A percentile compares a stretch with the other conserved stretches of the same genome.
These are phyloP conservation scores for Didymella lethalis DNA, from an alignment of 2,329 filamentous ascomycete genomes.

Conservation along the genomic window DNA sequence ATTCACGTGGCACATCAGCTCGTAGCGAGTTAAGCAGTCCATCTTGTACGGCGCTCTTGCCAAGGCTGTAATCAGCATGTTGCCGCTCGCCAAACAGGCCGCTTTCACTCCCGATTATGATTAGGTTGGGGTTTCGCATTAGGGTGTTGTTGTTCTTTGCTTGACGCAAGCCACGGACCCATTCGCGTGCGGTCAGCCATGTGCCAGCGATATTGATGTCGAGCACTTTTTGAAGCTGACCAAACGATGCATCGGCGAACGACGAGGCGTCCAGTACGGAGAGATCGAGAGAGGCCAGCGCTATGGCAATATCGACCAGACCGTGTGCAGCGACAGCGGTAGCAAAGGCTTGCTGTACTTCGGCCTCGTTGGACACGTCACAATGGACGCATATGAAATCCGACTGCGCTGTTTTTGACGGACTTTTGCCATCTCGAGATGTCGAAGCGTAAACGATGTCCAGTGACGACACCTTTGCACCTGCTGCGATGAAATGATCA, in stretches of 20 bases:
- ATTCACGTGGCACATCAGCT: constrained; percentile 52
- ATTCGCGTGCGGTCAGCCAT: constrained; percentile 53
- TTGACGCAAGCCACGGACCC: constrained; percentile 51
- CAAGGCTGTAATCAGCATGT: constrained; percentile 56
- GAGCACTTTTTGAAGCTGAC: constrained; percentile 53
- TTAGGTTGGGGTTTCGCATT: constrained; percentile 48
- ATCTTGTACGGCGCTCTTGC: constrained; percentile 57
- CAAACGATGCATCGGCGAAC: constrained; percentile 53
- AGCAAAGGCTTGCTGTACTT: constrained; percentile 47
- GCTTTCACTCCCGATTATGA: constrained; percentile 58
- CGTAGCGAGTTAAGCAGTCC: constrained; percentile 55
- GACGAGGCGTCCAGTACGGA: constrained; percentile 50
- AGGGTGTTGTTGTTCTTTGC: constrained; percentile 26
- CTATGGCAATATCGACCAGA: constrained; percentile 52
- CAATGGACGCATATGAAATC: constrained; percentile 33
- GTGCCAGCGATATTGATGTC: constrained; percentile 54
- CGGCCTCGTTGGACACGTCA: constrained; percentile 48
- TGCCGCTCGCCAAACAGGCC: constrained; percentile 55
- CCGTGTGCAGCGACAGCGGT: constrained; percentile 48
- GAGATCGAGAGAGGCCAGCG: constrained; percentile 56
- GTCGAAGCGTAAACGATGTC: constrained; percentile 37
- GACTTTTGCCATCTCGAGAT: constrained; percentile 4
- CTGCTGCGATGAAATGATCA: constrained; percentile 54
- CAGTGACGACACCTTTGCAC: constrained; percentile 52
- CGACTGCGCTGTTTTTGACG: constrained; percentile 5